Evolutionary conservation across 2,329 filamentous ascomycete species (phyloP).

Genomic region (Apiospora sp.): DNA sequence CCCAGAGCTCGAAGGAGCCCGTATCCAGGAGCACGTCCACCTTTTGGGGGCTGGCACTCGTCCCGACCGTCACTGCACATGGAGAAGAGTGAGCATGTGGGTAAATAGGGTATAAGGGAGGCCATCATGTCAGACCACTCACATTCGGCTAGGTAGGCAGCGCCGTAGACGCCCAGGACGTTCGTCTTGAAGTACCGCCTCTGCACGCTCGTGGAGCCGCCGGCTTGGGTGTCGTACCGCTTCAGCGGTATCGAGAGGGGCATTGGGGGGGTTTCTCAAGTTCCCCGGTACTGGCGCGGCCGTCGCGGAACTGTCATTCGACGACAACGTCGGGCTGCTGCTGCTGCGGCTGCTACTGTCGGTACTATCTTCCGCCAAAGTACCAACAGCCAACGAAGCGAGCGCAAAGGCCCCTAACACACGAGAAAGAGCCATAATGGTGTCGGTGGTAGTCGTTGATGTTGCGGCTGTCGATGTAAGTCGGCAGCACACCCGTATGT

Average conservation of each 20-base stretch:
- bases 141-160: conserved; percentile 43
- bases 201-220: conserved; percentile 37
- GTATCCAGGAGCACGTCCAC: conserved; percentile 59
- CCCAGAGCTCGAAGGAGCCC: conserved; percentile 63
- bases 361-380: not conserved
- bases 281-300: conserved; percentile 28
- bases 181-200: conserved; percentile 40
- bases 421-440: conserved; percentile 8
- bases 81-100: not conserved
- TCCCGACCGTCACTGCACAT: conserved; percentile 51
- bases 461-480: not conserved
- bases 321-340: too few species aligned
- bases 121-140: too few species aligned
- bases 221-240: conserved; percentile 33
- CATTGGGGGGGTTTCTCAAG: conserved; percentile 28
- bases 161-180: conserved; percentile 40
- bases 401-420: not conserved
- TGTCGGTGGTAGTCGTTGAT: not conserved
- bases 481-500: not conserved
- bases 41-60: conserved; percentile 45
- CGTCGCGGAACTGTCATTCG: not conserved
- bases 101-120: too few species aligned
- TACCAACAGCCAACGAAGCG: not conserved
- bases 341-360: not conserved
- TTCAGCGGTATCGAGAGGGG: conserved; percentile 40